Percentiles rank a stretch among this genome's conserved stretches.
Evolutionary conservation across 768 basidiomycete genomes (phyloP).

Genomic region (Neoboletus brunneissimus): DNA sequence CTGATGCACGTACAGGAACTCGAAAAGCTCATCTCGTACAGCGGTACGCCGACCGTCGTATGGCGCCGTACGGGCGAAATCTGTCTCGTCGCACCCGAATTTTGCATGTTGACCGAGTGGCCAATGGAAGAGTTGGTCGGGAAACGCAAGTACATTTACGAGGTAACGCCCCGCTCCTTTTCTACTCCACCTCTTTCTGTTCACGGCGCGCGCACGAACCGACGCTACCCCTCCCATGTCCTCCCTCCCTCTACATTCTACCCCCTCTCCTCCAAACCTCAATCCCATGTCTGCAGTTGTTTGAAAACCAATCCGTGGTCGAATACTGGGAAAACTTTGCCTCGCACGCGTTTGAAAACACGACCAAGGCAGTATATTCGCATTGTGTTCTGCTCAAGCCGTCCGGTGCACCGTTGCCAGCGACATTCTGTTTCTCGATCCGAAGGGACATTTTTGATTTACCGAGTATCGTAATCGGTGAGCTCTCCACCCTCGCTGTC

Average conservation of each 20-base stretch:
- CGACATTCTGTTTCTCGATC: slow-evolving; percentile 96
- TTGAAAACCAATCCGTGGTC: slow-evolving; percentile 93
- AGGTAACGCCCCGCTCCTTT: slow-evolving; percentile 29
- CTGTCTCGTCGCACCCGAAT: slow-evolving; percentile 94
- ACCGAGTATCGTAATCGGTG: slow-evolving; percentile 85
- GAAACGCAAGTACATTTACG: slow-evolving; percentile 46
- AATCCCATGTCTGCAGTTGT: slow-evolving; percentile 51
- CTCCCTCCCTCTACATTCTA: neutral
- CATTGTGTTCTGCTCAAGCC: slow-evolving; percentile 89
- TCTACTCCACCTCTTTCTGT: slow-evolving; percentile 18
- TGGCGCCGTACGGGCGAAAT: slow-evolving; percentile 99
- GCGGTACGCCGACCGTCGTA: slow-evolving; percentile 94
- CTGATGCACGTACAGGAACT: slow-evolving; percentile 62
- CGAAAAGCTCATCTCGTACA: slow-evolving; percentile 95
- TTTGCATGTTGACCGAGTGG: slow-evolving; percentile 93
- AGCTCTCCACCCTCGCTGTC: slow-evolving; percentile 11
- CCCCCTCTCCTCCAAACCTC: neutral
- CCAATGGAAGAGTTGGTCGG: slow-evolving; percentile 75
- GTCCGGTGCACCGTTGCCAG: slow-evolving; percentile 77
- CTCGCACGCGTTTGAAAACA: slow-evolving; percentile 95
- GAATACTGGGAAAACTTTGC: slow-evolving; percentile 98
- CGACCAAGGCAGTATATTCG: slow-evolving; percentile 91
- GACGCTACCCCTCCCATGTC: neutral
- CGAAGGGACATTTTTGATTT: slow-evolving; percentile 89
- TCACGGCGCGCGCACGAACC: slow-evolving; percentile 12